phyloP scores from a whole-genome alignment of 2,329 filamentous ascomycete genomes.

The Xenosphaeropsis pyriputrescens region DNA sequence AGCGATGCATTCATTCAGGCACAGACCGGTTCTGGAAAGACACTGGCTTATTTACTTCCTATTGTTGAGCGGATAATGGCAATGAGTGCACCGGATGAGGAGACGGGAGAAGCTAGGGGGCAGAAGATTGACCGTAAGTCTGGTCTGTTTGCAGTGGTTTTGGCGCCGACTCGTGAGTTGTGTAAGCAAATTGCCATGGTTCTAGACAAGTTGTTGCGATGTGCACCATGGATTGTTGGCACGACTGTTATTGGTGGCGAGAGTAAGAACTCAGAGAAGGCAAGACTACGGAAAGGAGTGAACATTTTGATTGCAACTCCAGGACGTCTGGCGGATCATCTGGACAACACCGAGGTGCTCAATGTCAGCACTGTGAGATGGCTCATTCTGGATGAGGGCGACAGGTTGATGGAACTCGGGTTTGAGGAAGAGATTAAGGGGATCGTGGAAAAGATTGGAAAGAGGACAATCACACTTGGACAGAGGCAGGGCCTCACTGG shows the following conservation, averaged over 20 bases:
- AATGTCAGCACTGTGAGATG: conserved; percentile 82
- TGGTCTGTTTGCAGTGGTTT: conserved; percentile 83
- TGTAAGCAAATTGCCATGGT: conserved; percentile 89
- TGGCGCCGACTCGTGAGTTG: conserved; percentile 85
- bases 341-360: conserved; percentile 81
- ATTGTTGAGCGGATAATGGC: conserved; percentile 79
- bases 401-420: conserved; percentile 95
- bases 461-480: conserved; percentile 41
- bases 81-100: conserved; percentile 43
- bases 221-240: conserved; percentile 85
- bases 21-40: conserved; percentile 95
- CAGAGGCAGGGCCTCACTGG: conserved; percentile 45
- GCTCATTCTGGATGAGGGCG: conserved; percentile 90
- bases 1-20: conserved; percentile 93
- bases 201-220: conserved; percentile 71
- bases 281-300: conserved; percentile 80
- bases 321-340: conserved; percentile 77
- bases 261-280: conserved; percentile 72
- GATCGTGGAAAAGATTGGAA: conserved; percentile 67
- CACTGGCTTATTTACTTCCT: conserved; percentile 84
- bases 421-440: conserved; percentile 90
- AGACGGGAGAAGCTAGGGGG: conserved; percentile 26
- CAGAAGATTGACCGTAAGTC: conserved; percentile 63
- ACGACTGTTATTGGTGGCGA: conserved; percentile 65
- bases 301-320: conserved; percentile 95